Base-by-base conservation (phyloP, 202 grass and related monocot species). In the Hordeum pubiflorum region DNA sequence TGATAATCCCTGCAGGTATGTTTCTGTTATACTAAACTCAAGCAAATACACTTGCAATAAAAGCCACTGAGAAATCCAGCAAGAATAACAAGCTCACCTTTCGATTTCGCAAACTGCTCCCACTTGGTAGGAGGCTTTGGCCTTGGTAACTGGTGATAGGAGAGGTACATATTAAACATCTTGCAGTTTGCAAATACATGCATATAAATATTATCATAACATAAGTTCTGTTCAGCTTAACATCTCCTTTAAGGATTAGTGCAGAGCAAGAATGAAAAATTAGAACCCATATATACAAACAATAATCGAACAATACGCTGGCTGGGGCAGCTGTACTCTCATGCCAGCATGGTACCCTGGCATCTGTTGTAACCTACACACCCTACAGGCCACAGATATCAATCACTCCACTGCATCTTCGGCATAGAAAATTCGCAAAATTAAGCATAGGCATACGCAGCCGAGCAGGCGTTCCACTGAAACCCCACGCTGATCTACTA, bases 81-180 rank as follows among this genome's bases (percentile, higher is more conserved):
- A 39, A 33, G 0, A 31, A 81, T 3, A 36, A 60, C 5, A 65
- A 18, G 6, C 12, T 80, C 54, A 91, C 90, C 92, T 96, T 99
- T 99, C n/a, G 66, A 67, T 33, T 93, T 85, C 5, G 97, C 97
- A 68, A 99, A 99, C 4, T 50, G 24, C 83, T 99, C 97, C 97
- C 97, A 99, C 60, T 99, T 99, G 10, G 97, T 99, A 63, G 89
- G 97, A 38, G 92, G 92, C 38, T 91, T 91, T 1, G 92, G 97
- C 87, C 82, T 93, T 2, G 92, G 97, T 36, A 99, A 81, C 93
- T 99, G 87, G 36, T 37, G 84, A 64, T 26, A 40, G 56, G 21
- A 76, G 8, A 59, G 58, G 64, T 3, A 15, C 13, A 36, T 2
- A 14, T 68, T 52, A 69, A 79, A 22, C 15, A 44, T 65, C 0